Percentiles rank a stretch among this genome's conserved stretches.
These are phyloP conservation scores for Lactarius hengduanensis DNA, from an alignment of 768 basidiomycete genomes.

Conservation along the genomic window DNA sequence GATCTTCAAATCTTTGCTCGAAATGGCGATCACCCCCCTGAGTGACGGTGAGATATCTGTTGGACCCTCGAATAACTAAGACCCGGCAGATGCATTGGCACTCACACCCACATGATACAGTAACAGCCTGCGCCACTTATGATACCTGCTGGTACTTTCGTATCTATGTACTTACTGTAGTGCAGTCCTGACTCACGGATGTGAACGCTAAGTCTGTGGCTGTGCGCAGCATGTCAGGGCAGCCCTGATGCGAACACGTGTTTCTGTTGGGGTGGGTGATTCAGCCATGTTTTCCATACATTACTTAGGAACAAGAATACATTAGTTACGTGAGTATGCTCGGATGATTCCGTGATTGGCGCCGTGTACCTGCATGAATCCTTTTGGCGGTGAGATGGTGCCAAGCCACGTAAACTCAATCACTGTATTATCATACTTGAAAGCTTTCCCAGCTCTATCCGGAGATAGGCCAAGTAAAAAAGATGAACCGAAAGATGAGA, in stretches of 20 bases:
- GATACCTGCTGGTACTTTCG: neutral
- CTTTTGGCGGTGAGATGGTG: neutral
- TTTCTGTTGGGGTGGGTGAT: too few relatives aligned
- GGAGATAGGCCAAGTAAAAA: neutral
- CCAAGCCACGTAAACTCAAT: neutral
- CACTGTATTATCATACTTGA: neutral
- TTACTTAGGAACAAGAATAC: too few relatives aligned
- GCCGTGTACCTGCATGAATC: neutral
- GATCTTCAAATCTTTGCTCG: slow-evolving; percentile 53
- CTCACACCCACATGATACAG: neutral
- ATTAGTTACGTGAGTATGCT: neutral
- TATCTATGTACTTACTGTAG: neutral
- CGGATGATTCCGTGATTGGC: neutral
- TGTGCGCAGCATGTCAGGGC: neutral
- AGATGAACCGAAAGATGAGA: neutral
- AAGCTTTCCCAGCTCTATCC: neutral
- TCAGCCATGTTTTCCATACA: too few relatives aligned
- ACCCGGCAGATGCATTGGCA: neutral
- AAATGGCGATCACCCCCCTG: slow-evolving; percentile 53
- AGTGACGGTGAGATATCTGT: slow-evolving; percentile 34
- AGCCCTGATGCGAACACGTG: neutral
- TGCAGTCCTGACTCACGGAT: neutral
- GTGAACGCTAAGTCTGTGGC: neutral
- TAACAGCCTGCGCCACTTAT: neutral
- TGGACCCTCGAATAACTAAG: neutral